phyloP scores from a whole-genome alignment of 345 rosid species.

The Abelmoschus esculentus region DNA sequence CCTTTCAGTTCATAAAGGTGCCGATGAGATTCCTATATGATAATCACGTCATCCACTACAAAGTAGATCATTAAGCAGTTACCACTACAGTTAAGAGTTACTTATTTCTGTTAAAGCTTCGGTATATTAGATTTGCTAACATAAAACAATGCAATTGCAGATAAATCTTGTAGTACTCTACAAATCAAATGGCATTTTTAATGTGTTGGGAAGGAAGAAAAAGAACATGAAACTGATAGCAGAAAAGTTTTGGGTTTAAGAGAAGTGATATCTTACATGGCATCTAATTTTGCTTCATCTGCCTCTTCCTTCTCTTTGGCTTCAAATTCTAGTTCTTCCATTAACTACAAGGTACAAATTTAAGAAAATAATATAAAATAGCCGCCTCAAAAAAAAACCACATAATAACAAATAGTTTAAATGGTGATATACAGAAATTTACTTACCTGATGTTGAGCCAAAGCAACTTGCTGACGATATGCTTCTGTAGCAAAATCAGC shows the following conservation, averaged over 20 bases:
- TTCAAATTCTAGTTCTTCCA: slow-evolving; percentile 92
- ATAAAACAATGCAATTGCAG: neutral
- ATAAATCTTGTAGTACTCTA: neutral
- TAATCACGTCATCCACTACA: neutral
- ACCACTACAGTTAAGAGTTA: neutral
- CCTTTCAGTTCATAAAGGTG: neutral
- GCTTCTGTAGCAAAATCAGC: slow-evolving; percentile 99
- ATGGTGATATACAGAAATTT: neutral
- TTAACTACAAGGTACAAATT: slow-evolving; percentile 44
- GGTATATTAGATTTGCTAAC: too few species aligned
- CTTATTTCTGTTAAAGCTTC: neutral
- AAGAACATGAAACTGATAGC: neutral
- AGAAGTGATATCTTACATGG: slow-evolving; percentile 49
- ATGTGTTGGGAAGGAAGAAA: neutral
- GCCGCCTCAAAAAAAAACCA: neutral
- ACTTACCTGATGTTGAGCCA: slow-evolving; percentile 91
- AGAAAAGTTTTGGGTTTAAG: slow-evolving; percentile 11
- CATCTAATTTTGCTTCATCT: slow-evolving; percentile 37
- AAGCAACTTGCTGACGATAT: slow-evolving; percentile 89
- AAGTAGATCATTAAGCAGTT: neutral
- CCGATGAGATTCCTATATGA: neutral
- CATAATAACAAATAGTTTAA: neutral
- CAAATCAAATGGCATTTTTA: neutral
- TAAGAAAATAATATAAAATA: slow-evolving; percentile 5
- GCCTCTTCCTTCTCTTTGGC: slow-evolving; percentile 75